Conservation (phyloP, 1,139 yeast species). For the Suhomyces maxii region DNA sequence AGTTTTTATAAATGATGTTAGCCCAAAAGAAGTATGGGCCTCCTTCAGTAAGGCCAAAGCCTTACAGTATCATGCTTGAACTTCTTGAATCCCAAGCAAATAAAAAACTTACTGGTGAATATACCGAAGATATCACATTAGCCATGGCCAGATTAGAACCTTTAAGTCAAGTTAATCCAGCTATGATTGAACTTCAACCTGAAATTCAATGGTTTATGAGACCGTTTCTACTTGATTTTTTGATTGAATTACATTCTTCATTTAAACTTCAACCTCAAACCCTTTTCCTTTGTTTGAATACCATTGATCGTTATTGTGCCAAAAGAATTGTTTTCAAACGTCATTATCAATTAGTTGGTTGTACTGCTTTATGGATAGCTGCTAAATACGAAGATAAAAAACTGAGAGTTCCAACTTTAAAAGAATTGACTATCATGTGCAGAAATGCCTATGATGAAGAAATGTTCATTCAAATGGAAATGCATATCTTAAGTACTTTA, state of each 20-base stretch:
- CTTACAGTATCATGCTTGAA: constrained; percentile 46
- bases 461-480: constrained; percentile 95
- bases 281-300: constrained; percentile 72
- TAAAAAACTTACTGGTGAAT: constrained; percentile 42
- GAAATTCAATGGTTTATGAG: constrained; percentile 94
- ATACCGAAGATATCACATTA: constrained; percentile 32
- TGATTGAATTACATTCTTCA: constrained; percentile 78
- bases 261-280: constrained; percentile 78
- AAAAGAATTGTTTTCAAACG: constrained; percentile 87
- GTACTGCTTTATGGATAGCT: constrained; percentile 93
- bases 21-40: constrained; percentile 38
- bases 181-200: constrained; percentile 88
- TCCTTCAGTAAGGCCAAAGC: constrained; percentile 39
- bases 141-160: constrained; percentile 34
- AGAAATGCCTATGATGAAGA: constrained; percentile 82
- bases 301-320: constrained; percentile 89
- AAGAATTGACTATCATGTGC: constrained; percentile 77
- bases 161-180: constrained; percentile 46
- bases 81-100: constrained; percentile 49
- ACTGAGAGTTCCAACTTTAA: constrained; percentile 75
- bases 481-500: constrained; percentile 78
- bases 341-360: constrained; percentile 90
- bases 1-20: constrained; percentile 3
- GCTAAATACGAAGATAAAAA: constrained; percentile 91
- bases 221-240: constrained; percentile 79